Conservation (phyloP, 108 stramenopile genomes). For the Discostella stelligeroides region DNA sequence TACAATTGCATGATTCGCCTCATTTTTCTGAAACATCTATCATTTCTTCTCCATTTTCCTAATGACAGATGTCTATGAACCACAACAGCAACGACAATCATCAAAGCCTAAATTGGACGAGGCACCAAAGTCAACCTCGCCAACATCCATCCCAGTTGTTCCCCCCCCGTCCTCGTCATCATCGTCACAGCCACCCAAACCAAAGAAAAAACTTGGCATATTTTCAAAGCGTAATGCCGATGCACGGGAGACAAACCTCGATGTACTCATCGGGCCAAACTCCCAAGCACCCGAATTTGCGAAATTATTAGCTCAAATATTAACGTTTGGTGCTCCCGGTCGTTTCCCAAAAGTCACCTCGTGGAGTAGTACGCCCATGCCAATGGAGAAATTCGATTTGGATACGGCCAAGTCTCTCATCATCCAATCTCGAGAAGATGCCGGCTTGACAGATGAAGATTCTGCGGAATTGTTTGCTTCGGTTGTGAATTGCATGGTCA, state of each 20-base stretch:
- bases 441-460: constrained; percentile 63
- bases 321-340: constrained; percentile 89
- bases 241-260: constrained; percentile 68
- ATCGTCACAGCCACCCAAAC: constrained; percentile 38
- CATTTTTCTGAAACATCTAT: too few species aligned
- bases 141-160: constrained; percentile 9
- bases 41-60: too few species aligned
- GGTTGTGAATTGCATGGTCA: constrained; percentile 90
- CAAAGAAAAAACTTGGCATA: constrained; percentile 62
- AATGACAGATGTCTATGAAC: constrained; percentile 2
- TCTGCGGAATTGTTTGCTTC: constrained; percentile 85
- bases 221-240: constrained; percentile 71
- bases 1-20: too few species aligned
- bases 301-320: constrained; percentile 66
- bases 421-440: constrained; percentile 39
- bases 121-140: constrained; percentile 11
- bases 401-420: constrained; percentile 67
- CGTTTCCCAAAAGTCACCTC: constrained; percentile 68
- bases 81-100: not conserved
- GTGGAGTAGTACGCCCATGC: constrained; percentile 73
- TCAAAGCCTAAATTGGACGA: constrained; percentile 14
- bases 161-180: constrained; percentile 14
- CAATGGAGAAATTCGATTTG: constrained; percentile 66
- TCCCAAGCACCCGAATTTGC: constrained; percentile 78
- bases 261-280: constrained; percentile 48